Evolutionary conservation across 2,329 filamentous ascomycete genomes (phyloP).

Genomic region (Colletotrichum navitas): DNA sequence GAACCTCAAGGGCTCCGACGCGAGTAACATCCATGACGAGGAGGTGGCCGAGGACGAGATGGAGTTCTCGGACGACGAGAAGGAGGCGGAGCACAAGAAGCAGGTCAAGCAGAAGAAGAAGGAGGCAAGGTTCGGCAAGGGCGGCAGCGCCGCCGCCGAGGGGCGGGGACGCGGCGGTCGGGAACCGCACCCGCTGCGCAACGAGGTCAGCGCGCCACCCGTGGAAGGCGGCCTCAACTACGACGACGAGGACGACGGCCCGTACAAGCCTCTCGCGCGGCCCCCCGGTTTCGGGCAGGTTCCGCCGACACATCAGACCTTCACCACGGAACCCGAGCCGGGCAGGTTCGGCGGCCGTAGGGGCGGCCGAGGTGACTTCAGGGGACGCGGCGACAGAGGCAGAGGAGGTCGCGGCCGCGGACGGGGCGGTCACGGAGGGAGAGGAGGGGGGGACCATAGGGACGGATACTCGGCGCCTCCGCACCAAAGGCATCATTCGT

Average conservation of each 20-base stretch:
- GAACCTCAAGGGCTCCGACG: conserved; percentile 87
- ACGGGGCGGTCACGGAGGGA: conserved; percentile 53
- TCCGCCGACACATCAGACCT: conserved; percentile 60
- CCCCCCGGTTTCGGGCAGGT: conserved; percentile 72
- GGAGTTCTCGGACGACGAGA: conserved; percentile 97
- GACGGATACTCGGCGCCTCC: conserved; percentile 59
- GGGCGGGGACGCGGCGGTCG: conserved; percentile 48
- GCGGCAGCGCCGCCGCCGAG: conserved; percentile 52
- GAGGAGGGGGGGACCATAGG: conserved; percentile 50
- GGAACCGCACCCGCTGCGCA: conserved; percentile 56
- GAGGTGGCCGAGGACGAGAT: conserved; percentile 87
- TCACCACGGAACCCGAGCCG: conserved; percentile 55
- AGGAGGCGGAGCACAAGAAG: conserved; percentile 85
- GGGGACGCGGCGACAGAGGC: conserved; percentile 59
- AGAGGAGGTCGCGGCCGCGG: conserved; percentile 55
- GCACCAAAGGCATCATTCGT: conserved; percentile 43
- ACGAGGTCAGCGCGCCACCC: conserved; percentile 54
- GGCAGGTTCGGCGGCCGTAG: conserved; percentile 50
- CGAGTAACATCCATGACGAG: conserved; percentile 95
- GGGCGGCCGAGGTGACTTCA: conserved; percentile 59
- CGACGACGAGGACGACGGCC: conserved; percentile 76
- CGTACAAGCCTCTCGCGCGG: conserved; percentile 78
- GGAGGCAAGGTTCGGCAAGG: conserved; percentile 54
- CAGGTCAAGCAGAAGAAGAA: conserved; percentile 76
- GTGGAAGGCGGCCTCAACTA: conserved; percentile 67